Conservation (phyloP, 2,329 filamentous ascomycete genomes). For the Aspergillus vadensis region DNA sequence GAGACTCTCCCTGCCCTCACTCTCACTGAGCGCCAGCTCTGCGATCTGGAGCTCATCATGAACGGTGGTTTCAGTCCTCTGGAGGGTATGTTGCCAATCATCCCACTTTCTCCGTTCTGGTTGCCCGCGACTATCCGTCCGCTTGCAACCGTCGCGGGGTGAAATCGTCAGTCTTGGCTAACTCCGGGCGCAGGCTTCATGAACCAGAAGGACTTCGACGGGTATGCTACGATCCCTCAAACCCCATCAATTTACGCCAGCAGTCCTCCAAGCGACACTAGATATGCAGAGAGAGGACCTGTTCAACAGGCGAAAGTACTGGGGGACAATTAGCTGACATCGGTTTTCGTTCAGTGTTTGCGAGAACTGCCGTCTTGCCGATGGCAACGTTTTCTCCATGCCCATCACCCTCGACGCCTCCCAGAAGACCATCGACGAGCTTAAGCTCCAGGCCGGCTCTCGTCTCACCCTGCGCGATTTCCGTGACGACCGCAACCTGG, state of each 20-base stretch:
- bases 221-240: constrained; percentile 56
- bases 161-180: constrained; percentile 6
- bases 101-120: background rate
- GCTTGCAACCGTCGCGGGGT: background rate
- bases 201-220: constrained; percentile 95
- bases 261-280: constrained; percentile 13
- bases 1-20: constrained; percentile 82
- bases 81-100: constrained; percentile 68
- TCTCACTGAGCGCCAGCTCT: constrained; percentile 91
- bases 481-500: constrained; percentile 92
- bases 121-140: background rate
- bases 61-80: constrained; percentile 97
- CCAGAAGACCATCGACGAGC: constrained; percentile 71
- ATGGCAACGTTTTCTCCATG: constrained; percentile 92
- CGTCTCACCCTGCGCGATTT: constrained; percentile 90
- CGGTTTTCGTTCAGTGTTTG: constrained; percentile 66
- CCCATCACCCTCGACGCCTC: constrained; percentile 91
- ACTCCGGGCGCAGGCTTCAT: constrained; percentile 71
- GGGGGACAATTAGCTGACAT: constrained; percentile 15
- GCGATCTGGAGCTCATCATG: constrained; percentile 95
- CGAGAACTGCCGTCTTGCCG: constrained; percentile 78
- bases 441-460: constrained; percentile 75
- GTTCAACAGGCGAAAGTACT: background rate
- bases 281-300: background rate
- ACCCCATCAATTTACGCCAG: background rate